Base-by-base conservation (phyloP, 306 rosid genomes). In the Pyrus pyrifolia region DNA sequence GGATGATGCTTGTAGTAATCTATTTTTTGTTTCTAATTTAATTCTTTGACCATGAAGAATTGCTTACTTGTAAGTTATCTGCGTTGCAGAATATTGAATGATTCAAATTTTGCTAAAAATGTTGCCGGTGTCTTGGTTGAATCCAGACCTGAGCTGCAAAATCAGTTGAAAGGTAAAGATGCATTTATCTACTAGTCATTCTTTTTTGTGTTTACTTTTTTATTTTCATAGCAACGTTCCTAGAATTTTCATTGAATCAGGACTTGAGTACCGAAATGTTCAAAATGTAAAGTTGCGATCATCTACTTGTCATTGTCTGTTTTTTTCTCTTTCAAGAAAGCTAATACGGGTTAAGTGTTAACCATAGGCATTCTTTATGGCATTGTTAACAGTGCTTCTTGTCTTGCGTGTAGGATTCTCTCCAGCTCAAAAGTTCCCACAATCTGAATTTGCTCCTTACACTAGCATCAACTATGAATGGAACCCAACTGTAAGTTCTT, bases 351-450 rank as follows among this genome's bases (percentile, higher is more conserved):
- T 35, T 67, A 23, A 62, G 27, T 29, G 18, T 53, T 38, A 30
- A 40, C 44, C 10, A 7, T 40, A 40, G 44, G 22, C 51, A n/a
- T 76, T 68, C 44, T 80, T 46, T 61, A 66, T 45, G 55, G 71
- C 75, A 76, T 66, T 79, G 76, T 84, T 84, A 68, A 69, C 57
- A 8, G 23, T 83, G 81, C 58, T 67, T 5, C 78, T 72, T 71
- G 74, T 71, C 78, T 79, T 70, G 44, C 15, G 23, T 81, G 83
- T 85, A 93, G 98, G 93, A 72, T 91, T 91, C 78, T 93, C 97
- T 85, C 98, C 97, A 0, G 93, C 90, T 67, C 79, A 55, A 30
- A 93, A 87, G 89, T 93, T 91, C 84, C 98, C 98, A 17, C 98
- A 82, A 84, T 90, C 85, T 75, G 85, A 86, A 77, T 93, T 88